These are phyloP conservation scores for Monosporascus sp. DNA, from an alignment of 2,329 filamentous ascomycete species.

Conservation along the genomic window DNA sequence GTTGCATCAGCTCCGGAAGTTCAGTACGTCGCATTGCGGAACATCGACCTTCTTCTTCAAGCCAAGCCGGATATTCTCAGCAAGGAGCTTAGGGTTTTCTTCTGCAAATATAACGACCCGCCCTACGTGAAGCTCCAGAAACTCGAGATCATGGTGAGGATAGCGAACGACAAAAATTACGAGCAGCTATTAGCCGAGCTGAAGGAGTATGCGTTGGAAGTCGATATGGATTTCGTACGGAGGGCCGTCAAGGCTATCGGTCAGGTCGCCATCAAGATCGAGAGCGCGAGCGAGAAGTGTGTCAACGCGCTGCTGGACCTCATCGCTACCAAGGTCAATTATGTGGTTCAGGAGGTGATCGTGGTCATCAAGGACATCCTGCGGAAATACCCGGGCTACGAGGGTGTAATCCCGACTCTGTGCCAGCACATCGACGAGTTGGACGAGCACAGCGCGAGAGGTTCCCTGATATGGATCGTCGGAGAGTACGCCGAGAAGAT, in stretches of 20 bases:
- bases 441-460: conserved; percentile 87
- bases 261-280: conserved; percentile 98
- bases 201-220: conserved; percentile 96
- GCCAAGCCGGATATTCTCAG: conserved; percentile 94
- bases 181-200: conserved; percentile 91
- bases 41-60: conserved; percentile 93
- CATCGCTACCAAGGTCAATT: conserved; percentile 97
- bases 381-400: conserved; percentile 94
- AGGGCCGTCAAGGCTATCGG: conserved; percentile 94
- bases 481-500: conserved; percentile 99
- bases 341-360: conserved; percentile 95
- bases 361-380: conserved; percentile 99
- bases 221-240: conserved; percentile 98
- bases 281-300: conserved; percentile 88
- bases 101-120: conserved; percentile 99
- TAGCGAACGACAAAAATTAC: conserved; percentile 94
- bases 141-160: conserved; percentile 97
- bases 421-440: conserved; percentile 96
- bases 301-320: conserved; percentile 90
- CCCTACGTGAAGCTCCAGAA: conserved; percentile 97
- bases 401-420: conserved; percentile 93
- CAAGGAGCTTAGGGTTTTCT: conserved; percentile 97
- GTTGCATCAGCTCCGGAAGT: conserved; percentile 95
- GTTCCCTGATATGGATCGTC: conserved; percentile 95
- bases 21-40: conserved; percentile 92